Evolutionary conservation across 2,329 filamentous ascomycete species (phyloP), one percentile per base, ranked within the genome.

Genomic region (Fusarium floridanum): DNA sequence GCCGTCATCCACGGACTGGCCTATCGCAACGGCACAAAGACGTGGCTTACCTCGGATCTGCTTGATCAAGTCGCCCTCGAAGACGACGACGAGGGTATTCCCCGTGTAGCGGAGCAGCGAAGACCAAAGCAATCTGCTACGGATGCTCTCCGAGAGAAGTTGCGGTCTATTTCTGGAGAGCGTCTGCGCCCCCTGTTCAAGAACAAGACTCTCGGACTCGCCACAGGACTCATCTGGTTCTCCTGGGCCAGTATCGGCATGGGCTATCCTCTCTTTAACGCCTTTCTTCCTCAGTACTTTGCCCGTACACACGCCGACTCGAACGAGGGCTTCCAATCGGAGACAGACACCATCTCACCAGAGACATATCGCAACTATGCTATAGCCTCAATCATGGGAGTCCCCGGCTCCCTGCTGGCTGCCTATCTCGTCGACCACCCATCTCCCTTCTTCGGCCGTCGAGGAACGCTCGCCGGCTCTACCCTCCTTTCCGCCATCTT

Each of bases 181-280:
- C 91, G 91, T 17, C 87, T 96, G 73, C 86, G 87, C 2, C 92
- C 93, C 1, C 88, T 97, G 3, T 92, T 92, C 82, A 83, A 84
- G 69, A 87, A 79, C 65, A 88, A 84, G 75, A 88, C 86, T 64
- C 84, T 90, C 9, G 88, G 84, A 61, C 75, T 85, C 62, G 86
- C 88, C 43, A 91, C 89, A 1, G 77, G 74, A 5, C 83, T 91
- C 24, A 85, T 96, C 57, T 95, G 93, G 93, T 93, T 95, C 82
- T 91, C 91, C 80, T 97, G 94, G 94, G 88, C 91, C 0, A 92
- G 90, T 16, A 95, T 97, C 75, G 94, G 94, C 69, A 93, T 97
- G 90, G 94, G 92, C 4, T 97, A 96, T 79, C 94, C 94, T 1
- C 89, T 97, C 2, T 97, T 96, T 88, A 97, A 97, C 82, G 93